Evolutionary conservation across 139 green algal species (phyloP), one percentile per base, ranked within the genome.

Genomic region (Tetradesmus lagerheimii): DNA sequence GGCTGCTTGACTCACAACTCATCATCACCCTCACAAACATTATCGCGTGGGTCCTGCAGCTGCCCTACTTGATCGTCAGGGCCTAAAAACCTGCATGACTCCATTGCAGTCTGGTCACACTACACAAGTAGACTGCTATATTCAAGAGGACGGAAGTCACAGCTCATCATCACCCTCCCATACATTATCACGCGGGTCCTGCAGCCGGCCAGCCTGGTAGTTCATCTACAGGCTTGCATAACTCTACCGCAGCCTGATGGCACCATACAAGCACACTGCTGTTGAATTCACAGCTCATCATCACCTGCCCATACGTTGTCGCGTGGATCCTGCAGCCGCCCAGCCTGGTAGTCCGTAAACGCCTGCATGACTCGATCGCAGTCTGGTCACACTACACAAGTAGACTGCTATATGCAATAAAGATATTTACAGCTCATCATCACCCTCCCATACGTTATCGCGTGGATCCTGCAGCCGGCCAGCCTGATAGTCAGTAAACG

Each of bases 101-200:
- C 43, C 8, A 8, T 14, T 50, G 43, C 43, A 50, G 4, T 8
- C 43, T 50, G 43, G 43, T 50, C 43, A 50, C 43, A 50, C n/a
- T n/a, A 75, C 64, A 75, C 29, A 9, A n/a, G 18, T 75, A 23
- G 4, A 45, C 5, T 29, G 15, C 34, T 31, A 8, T 50, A 14
- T 50, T n/a, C n/a, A n/a, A n/a, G n/a, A n/a, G n/a, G n/a, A n/a
- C n/a, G 35, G 5, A 14, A 16, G 91, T 80, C 43, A 93, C 77
- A 92, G 80, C 71, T 93, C 85, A 29, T 91, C 89, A 43, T 90
- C 87, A 38, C 47, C 78, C 43, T 45, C 86, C 95, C 96, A 98
- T 3, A 93, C 90, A 85, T 99, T 93, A 90, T 99, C 96, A 23
- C 93, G 47, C 0, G 94, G 92, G 77, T 95, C 93, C 84, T 99